Evolutionary conservation across 2,329 filamentous ascomycete genomes (phyloP), one percentile per base, ranked within the genome.

Genomic region (Penicillium sp.): DNA sequence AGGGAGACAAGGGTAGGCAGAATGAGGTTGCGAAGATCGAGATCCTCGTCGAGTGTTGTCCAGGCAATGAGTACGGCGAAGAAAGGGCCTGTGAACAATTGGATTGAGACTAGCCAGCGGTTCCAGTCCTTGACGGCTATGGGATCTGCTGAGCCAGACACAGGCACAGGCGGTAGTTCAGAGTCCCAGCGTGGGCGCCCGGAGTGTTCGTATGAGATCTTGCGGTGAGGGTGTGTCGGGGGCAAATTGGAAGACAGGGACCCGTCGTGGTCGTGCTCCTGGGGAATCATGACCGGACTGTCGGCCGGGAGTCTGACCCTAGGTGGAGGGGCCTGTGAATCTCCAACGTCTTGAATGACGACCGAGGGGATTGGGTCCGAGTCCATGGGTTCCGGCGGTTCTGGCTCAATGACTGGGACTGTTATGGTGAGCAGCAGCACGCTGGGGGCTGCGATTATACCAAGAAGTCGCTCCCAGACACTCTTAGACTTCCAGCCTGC

Each of bases 361-460:
- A 65, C 59, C 8, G 64, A 57, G 9, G 63, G 55, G 14, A 71
- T 67, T 7, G 75, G 70, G 4, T 80, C 77, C 1, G 70, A 34
- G 14, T 65, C 70, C 5, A 73, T 74, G 3, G 78, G 74, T 11
- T 85, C 82, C 7, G 81, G 69, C 34, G 74, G 79, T 18, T 83
- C 80, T 1, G 83, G 83, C 65, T 97, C 93, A 5, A 96, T 90
- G 0, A 99, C 92, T 0, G 95, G 94, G 4, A 99, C 74, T 0
- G 94, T 99, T 44, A 94, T 85, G 0, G 93, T 93, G 4, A 99
- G 80, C 2, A 97, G 76, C 58, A 99, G 90, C 36, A 99, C 91
- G 63, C 89, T 95, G 1, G 92, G 90, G n/a, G 91, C 87, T 7
- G 92, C 92, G 36, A 95, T 81, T 10, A 94, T 65, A 40, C 91